phyloP scores from a whole-genome alignment of 2,329 filamentous ascomycete species.

The Venturia asperata region DNA sequence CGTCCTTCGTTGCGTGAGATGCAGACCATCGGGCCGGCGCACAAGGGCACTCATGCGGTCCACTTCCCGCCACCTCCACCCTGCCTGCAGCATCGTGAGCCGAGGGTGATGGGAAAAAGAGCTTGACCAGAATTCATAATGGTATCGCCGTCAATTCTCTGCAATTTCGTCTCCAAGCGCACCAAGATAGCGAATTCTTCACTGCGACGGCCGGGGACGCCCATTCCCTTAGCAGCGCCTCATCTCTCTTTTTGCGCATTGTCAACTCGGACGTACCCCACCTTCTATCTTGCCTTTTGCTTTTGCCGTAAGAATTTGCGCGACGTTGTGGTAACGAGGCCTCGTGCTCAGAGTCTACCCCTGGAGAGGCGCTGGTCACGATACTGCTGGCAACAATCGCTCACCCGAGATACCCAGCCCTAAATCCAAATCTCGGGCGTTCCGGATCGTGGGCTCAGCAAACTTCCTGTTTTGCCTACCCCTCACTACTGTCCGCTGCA shows the following conservation, averaged over 20 bases:
- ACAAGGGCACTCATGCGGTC: neutral
- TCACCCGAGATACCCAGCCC: neutral
- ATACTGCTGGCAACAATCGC: neutral
- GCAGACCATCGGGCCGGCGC: neutral
- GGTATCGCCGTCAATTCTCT: neutral
- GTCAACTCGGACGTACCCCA: neutral
- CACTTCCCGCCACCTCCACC: slow-evolving; percentile 12
- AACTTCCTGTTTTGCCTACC: neutral
- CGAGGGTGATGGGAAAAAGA: slow-evolving; percentile 22
- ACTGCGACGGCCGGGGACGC: neutral
- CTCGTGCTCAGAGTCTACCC: slow-evolving; percentile 7
- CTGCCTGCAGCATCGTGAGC: slow-evolving; percentile 3
- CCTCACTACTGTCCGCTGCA: neutral
- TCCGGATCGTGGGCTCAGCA: neutral
- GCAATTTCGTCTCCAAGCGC: neutral
- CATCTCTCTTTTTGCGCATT: neutral
- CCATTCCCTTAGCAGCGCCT: neutral
- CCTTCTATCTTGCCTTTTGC: neutral
- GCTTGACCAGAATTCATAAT: slow-evolving; percentile 25
- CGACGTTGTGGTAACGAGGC: slow-evolving; percentile 5
- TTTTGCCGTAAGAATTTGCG: neutral
- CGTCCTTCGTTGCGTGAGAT: slow-evolving; percentile 1
- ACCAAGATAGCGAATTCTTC: neutral
- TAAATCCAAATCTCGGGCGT: neutral
- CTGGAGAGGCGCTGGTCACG: slow-evolving; percentile 12